These are phyloP conservation scores for Vaccinium macrocarpon DNA, from an alignment of 148 eudicot species.

Conservation along the genomic window DNA sequence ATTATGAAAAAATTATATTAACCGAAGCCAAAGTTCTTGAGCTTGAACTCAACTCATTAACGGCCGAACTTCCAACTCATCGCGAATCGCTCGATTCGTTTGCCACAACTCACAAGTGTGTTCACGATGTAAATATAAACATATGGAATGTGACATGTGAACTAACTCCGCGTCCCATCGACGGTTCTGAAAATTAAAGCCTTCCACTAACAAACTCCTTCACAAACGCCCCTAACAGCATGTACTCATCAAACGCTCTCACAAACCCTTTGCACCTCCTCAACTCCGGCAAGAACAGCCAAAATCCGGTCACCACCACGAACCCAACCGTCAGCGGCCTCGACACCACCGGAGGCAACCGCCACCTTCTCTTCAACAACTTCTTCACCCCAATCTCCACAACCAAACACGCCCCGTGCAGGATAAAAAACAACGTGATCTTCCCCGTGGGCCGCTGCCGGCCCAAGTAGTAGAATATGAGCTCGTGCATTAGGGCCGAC, in stretches of 20 bases:
- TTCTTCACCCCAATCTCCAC: conserved; percentile 37
- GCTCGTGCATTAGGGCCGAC: conserved; percentile 53
- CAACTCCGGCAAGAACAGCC: conserved; percentile 49
- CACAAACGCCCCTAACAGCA: conserved; percentile 27
- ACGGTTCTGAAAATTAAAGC: neutral
- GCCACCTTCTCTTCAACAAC: conserved; percentile 16
- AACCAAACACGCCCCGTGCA: conserved; percentile 39
- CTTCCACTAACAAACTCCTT: neutral
- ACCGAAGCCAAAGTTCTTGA: too few species aligned
- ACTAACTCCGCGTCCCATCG: too few species aligned
- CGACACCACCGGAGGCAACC: conserved; percentile 23
- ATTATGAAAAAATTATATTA: too few species aligned
- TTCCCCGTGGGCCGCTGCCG: conserved; percentile 41
- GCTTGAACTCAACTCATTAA: too few species aligned
- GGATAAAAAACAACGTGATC: conserved; percentile 42
- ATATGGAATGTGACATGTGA: too few species aligned
- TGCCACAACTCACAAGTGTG: too few species aligned
- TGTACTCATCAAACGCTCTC: conserved; percentile 36
- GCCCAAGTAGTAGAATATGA: conserved; percentile 43
- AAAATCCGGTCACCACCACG: conserved; percentile 32
- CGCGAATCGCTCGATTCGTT: too few species aligned
- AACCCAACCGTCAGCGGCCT: conserved; percentile 25
- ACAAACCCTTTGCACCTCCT: conserved; percentile 21
- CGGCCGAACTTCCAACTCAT: too few species aligned
- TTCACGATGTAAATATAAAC: too few species aligned